A percentile compares a stretch with the other conserved stretches of the same genome.
Conservation (phyloP, 495 filamentous ascomycete genomes). For the Aspergillus campestris region DNA sequence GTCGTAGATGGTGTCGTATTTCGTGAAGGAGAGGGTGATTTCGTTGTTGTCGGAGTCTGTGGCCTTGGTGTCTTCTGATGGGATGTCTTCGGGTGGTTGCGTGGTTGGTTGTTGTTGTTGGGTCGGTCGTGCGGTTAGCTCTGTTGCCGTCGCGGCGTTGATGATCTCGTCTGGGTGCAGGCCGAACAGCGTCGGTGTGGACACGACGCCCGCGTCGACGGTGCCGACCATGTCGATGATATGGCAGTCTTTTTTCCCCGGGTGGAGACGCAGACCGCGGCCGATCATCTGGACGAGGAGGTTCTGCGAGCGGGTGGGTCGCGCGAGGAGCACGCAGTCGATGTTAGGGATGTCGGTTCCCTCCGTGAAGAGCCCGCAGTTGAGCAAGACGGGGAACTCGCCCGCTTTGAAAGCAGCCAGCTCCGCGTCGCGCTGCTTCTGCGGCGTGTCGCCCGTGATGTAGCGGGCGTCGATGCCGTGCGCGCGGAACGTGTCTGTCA, state of each 20-base stretch:
- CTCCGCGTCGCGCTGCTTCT: slow-evolving; percentile 51
- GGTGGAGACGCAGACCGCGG: slow-evolving; percentile 73
- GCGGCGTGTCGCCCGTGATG: slow-evolving; percentile 70
- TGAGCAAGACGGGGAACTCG: slow-evolving; percentile 83
- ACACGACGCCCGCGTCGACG: slow-evolving; percentile 71
- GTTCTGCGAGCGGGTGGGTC: slow-evolving; percentile 85
- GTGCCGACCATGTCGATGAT: slow-evolving; percentile 93
- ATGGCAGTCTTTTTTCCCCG: slow-evolving; percentile 82
- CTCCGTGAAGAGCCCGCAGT: slow-evolving; percentile 95
- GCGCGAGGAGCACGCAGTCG: slow-evolving; percentile 82
- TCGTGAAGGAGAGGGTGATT: slow-evolving; percentile 53
- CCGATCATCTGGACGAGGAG: slow-evolving; percentile 97
- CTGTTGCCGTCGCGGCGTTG: slow-evolving; percentile 45
- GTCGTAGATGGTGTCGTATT: slow-evolving; percentile 84
- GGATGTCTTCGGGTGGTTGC: slow-evolving; percentile 15
- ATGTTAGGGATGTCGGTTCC: slow-evolving; percentile 97
- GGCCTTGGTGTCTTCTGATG: neutral
- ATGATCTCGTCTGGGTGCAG: slow-evolving; percentile 80
- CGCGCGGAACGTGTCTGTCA: slow-evolving; percentile 67
- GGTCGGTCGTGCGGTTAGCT: slow-evolving; percentile 35
- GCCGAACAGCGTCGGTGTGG: slow-evolving; percentile 87
- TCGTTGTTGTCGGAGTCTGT: slow-evolving; percentile 12
- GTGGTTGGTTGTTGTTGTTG: slow-evolving; percentile 36
- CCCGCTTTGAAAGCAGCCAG: slow-evolving; percentile 64
- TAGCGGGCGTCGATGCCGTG: slow-evolving; percentile 75